Base-by-base conservation (phyloP, 2,329 filamentous ascomycete species). In the Curvularia verruculosa region DNA sequence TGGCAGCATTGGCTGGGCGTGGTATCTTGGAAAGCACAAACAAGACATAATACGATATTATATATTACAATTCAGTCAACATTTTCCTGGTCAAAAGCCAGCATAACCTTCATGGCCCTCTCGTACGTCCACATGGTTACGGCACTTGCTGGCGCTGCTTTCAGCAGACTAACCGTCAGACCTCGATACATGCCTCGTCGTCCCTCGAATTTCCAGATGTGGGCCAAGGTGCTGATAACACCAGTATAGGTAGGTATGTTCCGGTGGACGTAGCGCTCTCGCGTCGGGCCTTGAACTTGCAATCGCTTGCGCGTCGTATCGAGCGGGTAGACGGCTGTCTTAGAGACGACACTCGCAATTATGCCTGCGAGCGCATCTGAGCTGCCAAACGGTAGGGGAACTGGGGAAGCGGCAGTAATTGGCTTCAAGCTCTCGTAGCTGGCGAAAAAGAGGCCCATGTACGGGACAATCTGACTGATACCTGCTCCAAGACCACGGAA, bases 101-200 rank as follows among this genome's bases (percentile, higher is more conserved):
- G 77, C 60, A 94, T 79, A 21, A 86, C 64, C 49, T 81, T 84
- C 78, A 97, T 79, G 18, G 85, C 85, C 70, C 88, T 82, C 79
- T 96, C 93, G 77, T 96, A 97, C 1, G 91, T 96, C 92, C 92
- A 97, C 82, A 97, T 91, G 0, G 93, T 97, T 29, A 96, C 86
- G 6, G 93, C 92, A 75, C 91, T 95, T 26, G 91, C 87, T n/a
- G 95, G 95, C 21, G 94, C 95, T 29, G 94, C 91, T 81, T 99
- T 99, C 65, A 98, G 75, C 72, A 99, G 78, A 74, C 92, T 94
- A 54, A 98, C 92, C 1, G 88, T 89, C 73, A 99, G 79, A 0
- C 95, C 95, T 52, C 93, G 85, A 76, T 98, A 99, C 67, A 98
- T 75, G 0, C 94, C 93, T 53, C 91, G 83, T 41, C 87, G 68